phyloP scores from a whole-genome alignment of 257 asterid species.

The Catharanthus roseus region DNA sequence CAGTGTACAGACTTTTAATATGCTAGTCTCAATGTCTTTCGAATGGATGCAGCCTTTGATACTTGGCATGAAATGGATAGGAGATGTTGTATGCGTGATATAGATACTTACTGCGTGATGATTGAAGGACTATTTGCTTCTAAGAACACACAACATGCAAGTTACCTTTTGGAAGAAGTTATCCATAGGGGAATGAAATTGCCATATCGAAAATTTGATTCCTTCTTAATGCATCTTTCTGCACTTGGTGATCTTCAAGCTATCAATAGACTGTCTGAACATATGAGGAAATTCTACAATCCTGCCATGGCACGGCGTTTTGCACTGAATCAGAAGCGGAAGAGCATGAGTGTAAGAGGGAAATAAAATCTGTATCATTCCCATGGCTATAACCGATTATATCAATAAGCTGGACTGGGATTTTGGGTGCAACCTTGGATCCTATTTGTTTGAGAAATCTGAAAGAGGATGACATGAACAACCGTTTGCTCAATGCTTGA shows the following conservation, averaged over 20 bases:
- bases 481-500: not conserved
- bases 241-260: constrained; percentile 62
- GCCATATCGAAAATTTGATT: constrained; percentile 67
- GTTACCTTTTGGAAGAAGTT: constrained; percentile 63
- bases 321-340: constrained; percentile 67
- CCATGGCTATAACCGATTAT: not conserved
- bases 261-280: constrained; percentile 74
- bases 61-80: constrained; percentile 78
- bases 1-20: constrained; percentile 82
- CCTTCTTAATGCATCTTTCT: constrained; percentile 63
- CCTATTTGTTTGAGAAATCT: not conserved
- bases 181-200: constrained; percentile 55
- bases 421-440: not conserved
- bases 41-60: constrained; percentile 64
- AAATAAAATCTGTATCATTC: constrained; percentile 26
- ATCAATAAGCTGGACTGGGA: not conserved
- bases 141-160: constrained; percentile 48
- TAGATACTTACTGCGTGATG: constrained; percentile 76
- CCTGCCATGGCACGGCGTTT: constrained; percentile 94
- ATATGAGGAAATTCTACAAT: constrained; percentile 78
- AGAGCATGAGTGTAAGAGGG: constrained; percentile 63
- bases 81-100: constrained; percentile 55
- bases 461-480: not conserved
- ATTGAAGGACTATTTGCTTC: constrained; percentile 82
- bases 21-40: constrained; percentile 70